phyloP scores from a whole-genome alignment of 306 rosid species.

The Prunus davidiana region DNA sequence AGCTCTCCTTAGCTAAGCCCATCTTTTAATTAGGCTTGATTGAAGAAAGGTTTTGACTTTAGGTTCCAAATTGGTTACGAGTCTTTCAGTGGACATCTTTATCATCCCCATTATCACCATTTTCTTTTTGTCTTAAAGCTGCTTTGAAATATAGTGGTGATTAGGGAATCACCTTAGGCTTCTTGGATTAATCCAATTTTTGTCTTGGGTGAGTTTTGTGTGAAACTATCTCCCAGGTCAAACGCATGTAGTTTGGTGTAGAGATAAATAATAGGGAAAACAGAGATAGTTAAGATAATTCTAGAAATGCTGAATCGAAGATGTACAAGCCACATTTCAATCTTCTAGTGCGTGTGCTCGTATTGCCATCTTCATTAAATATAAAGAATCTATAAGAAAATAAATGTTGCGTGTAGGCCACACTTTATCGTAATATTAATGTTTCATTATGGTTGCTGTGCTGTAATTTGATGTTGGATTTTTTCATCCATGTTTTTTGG shows the following conservation, averaged over 20 bases:
- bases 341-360: neutral
- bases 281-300: neutral
- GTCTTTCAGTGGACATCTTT: neutral
- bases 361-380: neutral
- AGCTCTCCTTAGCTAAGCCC: neutral
- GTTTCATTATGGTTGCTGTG: neutral
- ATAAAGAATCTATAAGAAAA: neutral
- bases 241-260: neutral
- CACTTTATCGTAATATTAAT: neutral
- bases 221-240: neutral
- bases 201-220: neutral
- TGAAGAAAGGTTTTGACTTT: neutral
- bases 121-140: neutral
- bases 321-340: neutral
- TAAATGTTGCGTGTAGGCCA: neutral
- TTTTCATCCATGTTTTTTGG: neutral
- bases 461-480: neutral
- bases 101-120: neutral
- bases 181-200: neutral
- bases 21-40: neutral
- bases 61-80: neutral
- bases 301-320: neutral
- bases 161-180: neutral
- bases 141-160: neutral
- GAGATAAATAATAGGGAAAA: neutral